Evolutionary conservation across 495 filamentous ascomycete species (phyloP), one percentile per base, ranked within the genome.

Genomic region (Neurospora tetraspora): DNA sequence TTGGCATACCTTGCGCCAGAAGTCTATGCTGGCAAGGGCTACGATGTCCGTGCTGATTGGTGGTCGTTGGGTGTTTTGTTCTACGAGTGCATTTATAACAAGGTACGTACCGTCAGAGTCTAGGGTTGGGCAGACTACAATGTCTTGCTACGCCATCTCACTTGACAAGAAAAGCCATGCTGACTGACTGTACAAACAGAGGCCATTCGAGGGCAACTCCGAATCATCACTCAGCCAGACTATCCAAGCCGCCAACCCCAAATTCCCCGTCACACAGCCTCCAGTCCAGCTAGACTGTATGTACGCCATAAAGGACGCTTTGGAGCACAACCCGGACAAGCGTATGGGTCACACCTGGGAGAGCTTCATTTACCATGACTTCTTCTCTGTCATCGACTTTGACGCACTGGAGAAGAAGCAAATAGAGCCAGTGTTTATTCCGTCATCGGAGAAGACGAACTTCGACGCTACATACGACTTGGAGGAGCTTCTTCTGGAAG

Each of bases 41-140:
- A 99, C 77, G 87, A 89, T 71, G 88, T 87, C 31, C 93, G 96
- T 77, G 94, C 96, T 14, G 96, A 99, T 81, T 99, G 96, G 96
- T 99, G 96, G 96, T 97, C 95, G 16, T 80, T 99, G 34, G 96
- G 96, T 39, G 96, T 99, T 65, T 89, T 95, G 3, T 97, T 98
- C 80, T 99, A 97, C 82, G 96, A 99, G 82, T 98, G 96, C 86
- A 97, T 99, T 68, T 99, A 98, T 83, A 98, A 96, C 82, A 98
- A 96, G 90, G 94, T 95, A 83, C 69, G 88, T 78, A 42, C 47
- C 37, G 27, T 36, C 68, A 38, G 27, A 45, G 10, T 36, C 10
- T 23, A 68, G 40, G 71, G 31, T 5, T 53, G 23, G 36, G 20
- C 34, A 69, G 45, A 27, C 53, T 61, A 34, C 14, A 23, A 36